These are phyloP conservation scores for Tolypocladium endophyticum DNA, from an alignment of 2,329 filamentous ascomycete species.

Conservation along the genomic window DNA sequence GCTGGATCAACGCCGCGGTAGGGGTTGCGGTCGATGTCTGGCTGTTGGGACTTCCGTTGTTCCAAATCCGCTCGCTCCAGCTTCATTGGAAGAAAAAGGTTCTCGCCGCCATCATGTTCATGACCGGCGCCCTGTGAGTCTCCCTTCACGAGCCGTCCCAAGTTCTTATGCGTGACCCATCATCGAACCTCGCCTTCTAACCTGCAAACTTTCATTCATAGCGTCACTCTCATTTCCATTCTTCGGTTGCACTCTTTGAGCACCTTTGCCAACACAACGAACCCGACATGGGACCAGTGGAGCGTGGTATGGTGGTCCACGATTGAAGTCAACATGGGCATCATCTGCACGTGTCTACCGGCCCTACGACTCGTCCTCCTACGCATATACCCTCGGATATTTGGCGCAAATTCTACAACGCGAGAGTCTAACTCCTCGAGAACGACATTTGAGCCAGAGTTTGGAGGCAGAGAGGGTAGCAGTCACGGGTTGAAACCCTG, in stretches of 20 bases:
- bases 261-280: not conserved
- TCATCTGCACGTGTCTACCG: not conserved
- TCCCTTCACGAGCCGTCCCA: not conserved
- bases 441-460: not conserved
- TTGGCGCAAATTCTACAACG: not conserved
- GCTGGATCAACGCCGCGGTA: not conserved
- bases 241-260: not conserved
- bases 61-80: constrained; percentile 1
- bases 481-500: not conserved
- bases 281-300: not conserved
- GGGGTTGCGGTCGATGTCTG: not conserved
- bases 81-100: constrained; percentile 4
- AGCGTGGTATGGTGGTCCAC: not conserved
- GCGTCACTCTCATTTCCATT: not conserved
- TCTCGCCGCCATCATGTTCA: constrained; percentile 1
- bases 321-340: not conserved
- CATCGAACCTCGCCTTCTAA: not conserved
- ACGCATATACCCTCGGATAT: not conserved
- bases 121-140: constrained; percentile 2
- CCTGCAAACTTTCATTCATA: not conserved
- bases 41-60: not conserved
- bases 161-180: not conserved
- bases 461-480: not conserved
- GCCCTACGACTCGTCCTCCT: not conserved
- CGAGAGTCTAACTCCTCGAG: not conserved